These are phyloP conservation scores for Aspergillus heteromorphus DNA, from an alignment of 495 filamentous ascomycete genomes.

Conservation along the genomic window DNA sequence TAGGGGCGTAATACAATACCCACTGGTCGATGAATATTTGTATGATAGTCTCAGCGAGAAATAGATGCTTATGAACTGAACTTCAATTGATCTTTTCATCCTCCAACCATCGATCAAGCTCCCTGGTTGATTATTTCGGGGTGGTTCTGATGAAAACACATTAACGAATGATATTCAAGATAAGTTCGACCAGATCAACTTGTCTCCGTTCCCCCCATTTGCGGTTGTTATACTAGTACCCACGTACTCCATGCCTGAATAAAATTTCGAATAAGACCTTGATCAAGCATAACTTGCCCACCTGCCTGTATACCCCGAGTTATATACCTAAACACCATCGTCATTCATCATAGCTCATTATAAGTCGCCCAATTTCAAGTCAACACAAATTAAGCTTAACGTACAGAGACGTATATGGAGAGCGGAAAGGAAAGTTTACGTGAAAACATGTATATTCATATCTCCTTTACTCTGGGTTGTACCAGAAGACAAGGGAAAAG, in stretches of 20 bases:
- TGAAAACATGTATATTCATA: constrained; percentile 12
- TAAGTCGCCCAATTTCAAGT: neutral
- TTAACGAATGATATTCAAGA: too few relatives aligned
- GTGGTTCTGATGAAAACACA: too few relatives aligned
- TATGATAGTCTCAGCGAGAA: neutral
- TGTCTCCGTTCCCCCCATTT: too few relatives aligned
- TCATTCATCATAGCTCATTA: neutral
- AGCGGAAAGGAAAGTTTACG: constrained; percentile 1
- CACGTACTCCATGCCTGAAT: too few relatives aligned
- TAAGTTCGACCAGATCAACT: too few relatives aligned
- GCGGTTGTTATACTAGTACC: too few relatives aligned
- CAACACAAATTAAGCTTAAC: neutral
- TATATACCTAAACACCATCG: neutral
- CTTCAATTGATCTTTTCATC: neutral
- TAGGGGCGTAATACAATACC: constrained; percentile 7
- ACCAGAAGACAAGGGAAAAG: constrained; percentile 1
- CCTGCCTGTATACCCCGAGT: neutral
- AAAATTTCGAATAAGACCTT: too few relatives aligned
- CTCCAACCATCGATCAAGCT: too few relatives aligned
- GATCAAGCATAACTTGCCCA: neutral
- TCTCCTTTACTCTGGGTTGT: neutral
- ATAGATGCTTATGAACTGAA: neutral
- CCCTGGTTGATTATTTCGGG: too few relatives aligned
- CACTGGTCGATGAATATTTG: constrained; percentile 1
- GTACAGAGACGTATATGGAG: neutral